Evolutionary conservation across 2,329 filamentous ascomycete species (phyloP).

Genomic region (Scedosporium dehoogii): DNA sequence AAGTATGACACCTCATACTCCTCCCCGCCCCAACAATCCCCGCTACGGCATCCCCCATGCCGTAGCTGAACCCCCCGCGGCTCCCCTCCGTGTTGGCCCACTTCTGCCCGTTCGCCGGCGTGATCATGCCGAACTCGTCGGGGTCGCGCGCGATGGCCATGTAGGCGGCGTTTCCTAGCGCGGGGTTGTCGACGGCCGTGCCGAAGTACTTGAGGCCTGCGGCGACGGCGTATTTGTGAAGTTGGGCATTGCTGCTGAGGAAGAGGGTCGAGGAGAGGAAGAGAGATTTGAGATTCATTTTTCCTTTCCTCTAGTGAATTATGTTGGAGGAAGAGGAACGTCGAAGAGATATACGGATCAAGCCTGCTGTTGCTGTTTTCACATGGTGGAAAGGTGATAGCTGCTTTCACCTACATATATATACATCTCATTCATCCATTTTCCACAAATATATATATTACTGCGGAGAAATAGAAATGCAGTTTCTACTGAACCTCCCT

Average conservation of each 20-base stretch:
- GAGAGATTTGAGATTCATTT: not conserved
- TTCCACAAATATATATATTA: no score
- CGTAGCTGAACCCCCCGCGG: constrained; percentile 47
- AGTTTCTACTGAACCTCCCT: no score
- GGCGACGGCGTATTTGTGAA: constrained; percentile 43
- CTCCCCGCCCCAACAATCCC: constrained; percentile 37
- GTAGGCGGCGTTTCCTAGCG: constrained; percentile 45
- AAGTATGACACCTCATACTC: constrained; percentile 52
- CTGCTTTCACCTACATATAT: no score
- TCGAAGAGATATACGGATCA: no score
- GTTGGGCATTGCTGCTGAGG: constrained; percentile 14
- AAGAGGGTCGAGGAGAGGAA: not conserved
- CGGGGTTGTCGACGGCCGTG: constrained; percentile 50
- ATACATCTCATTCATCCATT: no score
- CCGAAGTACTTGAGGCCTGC: constrained; percentile 55
- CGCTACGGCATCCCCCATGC: constrained; percentile 42
- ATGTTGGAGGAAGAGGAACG: not conserved
- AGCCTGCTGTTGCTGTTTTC: no score
- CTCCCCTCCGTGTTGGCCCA: constrained; percentile 54
- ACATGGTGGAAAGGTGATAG: no score
- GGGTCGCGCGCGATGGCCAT: constrained; percentile 41
- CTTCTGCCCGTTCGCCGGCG: constrained; percentile 53
- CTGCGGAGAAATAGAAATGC: no score
- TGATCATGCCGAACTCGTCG: constrained; percentile 54
- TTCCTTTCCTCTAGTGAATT: not conserved